Evolutionary conservation across 371 early-diverging fungal species (phyloP), one percentile per base, ranked within the genome.

Genomic region (Blakeslea trispora): DNA sequence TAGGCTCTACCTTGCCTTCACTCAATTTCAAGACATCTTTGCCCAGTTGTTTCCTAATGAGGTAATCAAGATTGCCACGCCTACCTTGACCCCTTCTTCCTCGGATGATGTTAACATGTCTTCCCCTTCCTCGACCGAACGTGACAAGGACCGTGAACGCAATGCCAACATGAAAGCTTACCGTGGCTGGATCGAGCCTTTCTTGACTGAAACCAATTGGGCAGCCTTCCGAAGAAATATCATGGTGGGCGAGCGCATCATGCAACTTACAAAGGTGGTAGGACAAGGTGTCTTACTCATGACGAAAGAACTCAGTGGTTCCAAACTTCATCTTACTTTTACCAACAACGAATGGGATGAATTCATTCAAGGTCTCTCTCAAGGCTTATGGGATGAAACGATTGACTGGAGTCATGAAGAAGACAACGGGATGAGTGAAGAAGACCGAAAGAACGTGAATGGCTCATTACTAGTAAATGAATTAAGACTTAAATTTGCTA

Each of bases 271-370:
- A 32, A 69, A 71, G 23, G 60, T 69, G 0, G 72, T 75, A 2
- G 79, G 79, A 0, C 70, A 73, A 56, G 79, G 79, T 32, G 63
- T 78, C 0, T 45, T 78, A 13, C 40, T 75, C 35, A 75, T 78
- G 75, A 78, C 79, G 40, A 78, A 78, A 46, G 79, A 78, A 56
- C 45, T 78, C 15, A 73, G 74, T 49, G 79, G 79, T 15, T 75
- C 75, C 17, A 78, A 78, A 43, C 50, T 78, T 1, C 79, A 78
- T 44, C 50, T 78, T 31, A 78, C 79, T 2, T 78, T 78, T 28
- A 78, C 79, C 15, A 78, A 78, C 41, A 72, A 64, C 34, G 79
- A 78, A 54, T 78, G 79, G 79, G 75, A 75, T 24, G 74, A 71
- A 72, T 77, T 77, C 35, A 67, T 77, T 15, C 53, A 61, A 13